Evolutionary conservation across 164 flowering plant species (phyloP).

Genomic region (Magnolia kwangsiensis): DNA sequence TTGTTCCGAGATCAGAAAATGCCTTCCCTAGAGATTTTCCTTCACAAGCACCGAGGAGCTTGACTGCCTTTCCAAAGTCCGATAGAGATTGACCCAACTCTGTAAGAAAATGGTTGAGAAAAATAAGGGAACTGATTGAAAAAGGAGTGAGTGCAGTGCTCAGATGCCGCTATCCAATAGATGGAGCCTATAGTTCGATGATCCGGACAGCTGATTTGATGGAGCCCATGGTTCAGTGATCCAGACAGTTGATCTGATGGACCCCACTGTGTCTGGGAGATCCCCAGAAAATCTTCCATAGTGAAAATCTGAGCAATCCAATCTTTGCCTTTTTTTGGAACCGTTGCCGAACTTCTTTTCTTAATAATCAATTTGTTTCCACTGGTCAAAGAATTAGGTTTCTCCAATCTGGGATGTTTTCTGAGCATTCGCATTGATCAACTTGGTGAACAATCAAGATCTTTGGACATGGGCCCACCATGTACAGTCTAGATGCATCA

Average conservation of each 20-base stretch:
- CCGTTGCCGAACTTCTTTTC: background rate
- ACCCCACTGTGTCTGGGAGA: background rate
- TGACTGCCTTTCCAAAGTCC: conserved; percentile 92
- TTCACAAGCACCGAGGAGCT: conserved; percentile 84
- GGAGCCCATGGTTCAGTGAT: background rate
- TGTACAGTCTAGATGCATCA: background rate
- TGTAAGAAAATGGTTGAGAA: conserved; percentile 34
- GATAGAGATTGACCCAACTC: conserved; percentile 86
- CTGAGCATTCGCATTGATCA: background rate
- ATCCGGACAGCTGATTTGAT: background rate
- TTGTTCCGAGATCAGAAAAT: conserved; percentile 83
- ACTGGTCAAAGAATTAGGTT: background rate
- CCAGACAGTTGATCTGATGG: background rate
- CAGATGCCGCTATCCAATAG: background rate
- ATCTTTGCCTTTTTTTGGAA: background rate
- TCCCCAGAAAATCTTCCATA: background rate
- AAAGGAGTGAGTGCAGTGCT: background rate
- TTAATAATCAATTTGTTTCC: background rate
- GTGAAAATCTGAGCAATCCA: background rate
- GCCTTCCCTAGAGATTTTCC: conserved; percentile 82
- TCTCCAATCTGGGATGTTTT: background rate
- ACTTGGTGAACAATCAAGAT: too few species aligned
- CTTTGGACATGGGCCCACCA: background rate
- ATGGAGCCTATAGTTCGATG: background rate
- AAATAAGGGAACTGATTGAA: background rate